Evolutionary conservation across 495 filamentous ascomycete genomes (phyloP), one percentile per base, ranked within the genome.

Genomic region (Podospora anserina): DNA sequence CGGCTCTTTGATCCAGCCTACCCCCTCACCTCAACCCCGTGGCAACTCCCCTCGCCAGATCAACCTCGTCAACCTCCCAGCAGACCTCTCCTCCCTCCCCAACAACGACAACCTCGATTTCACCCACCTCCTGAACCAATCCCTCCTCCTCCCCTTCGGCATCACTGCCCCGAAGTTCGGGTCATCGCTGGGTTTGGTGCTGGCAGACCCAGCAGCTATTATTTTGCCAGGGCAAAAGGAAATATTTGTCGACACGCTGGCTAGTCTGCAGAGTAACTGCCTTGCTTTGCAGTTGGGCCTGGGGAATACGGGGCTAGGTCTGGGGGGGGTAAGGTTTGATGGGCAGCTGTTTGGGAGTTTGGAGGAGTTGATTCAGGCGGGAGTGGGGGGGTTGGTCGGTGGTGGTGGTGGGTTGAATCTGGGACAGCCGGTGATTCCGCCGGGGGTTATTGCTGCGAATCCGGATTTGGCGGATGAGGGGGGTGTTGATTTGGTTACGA

Each of bases 201-300:
- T 80, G 66, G 67, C 68, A 15, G 78, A 78, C 67, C 78, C 78
- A 9, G 78, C 78, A 30, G 71, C 72, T 57, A 80, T 80, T 69
- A 77, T 80, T 67, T 69, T 75, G 9, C 66, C 75, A 3, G 65
- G 65, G 54, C 70, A 75, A 65, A 53, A 64, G 2, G 61, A 63
- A 20, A 69, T 78, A 26, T 77, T 79, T 64, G 74, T 80, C 20
- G 74, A 76, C 66, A 72, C 68, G 68, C 72, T 73, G 18, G 65
- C 39, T 11, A 11, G 7, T 3, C 39, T 49, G 9, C 15, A 49
- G 39, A 0, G 7, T 3, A 49, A 49, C 13, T 49, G 39, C 9
- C 39, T 49, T 3, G 39, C 39, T 9, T 11, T 49, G 39, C 9
- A 49, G 39, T 13, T 49, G 2, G 39, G 39, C 2, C 15, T 49